phyloP scores from a whole-genome alignment of 179 eudicot species.

The Spergularia azorica region DNA sequence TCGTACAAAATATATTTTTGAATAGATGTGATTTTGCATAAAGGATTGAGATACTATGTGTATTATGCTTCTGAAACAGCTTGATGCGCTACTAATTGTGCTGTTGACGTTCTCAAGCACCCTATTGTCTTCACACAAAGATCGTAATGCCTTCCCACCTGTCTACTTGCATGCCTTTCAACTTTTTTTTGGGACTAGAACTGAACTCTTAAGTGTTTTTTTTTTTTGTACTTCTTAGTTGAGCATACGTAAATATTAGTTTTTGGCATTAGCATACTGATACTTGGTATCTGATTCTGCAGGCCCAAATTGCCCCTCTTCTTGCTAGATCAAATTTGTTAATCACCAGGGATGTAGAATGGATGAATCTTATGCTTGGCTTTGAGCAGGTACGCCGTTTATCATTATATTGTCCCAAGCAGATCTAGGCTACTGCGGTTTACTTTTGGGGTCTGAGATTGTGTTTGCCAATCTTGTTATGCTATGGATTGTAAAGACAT shows the following conservation, averaged over 20 bases:
- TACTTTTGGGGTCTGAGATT: neutral
- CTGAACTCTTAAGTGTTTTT: neutral
- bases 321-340: slow-evolving; percentile 93
- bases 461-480: neutral
- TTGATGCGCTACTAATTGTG: neutral
- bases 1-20: neutral
- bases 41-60: neutral
- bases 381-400: slow-evolving; percentile 81
- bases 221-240: neutral
- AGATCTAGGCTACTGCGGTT: neutral
- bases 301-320: slow-evolving; percentile 81
- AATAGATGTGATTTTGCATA: neutral
- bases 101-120: neutral
- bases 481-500: neutral
- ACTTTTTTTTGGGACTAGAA: neutral
- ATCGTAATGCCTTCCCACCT: neutral
- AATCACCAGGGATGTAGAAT: slow-evolving; percentile 93
- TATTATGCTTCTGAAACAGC: neutral
- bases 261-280: slow-evolving; percentile 2
- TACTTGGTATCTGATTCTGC: slow-evolving; percentile 18
- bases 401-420: neutral
- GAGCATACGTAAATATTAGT: neutral
- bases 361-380: slow-evolving; percentile 93
- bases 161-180: slow-evolving; percentile 4
- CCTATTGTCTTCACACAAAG: neutral